Base-by-base conservation (phyloP, 208 protist genomes). In the Leishmania amazonensis region DNA sequence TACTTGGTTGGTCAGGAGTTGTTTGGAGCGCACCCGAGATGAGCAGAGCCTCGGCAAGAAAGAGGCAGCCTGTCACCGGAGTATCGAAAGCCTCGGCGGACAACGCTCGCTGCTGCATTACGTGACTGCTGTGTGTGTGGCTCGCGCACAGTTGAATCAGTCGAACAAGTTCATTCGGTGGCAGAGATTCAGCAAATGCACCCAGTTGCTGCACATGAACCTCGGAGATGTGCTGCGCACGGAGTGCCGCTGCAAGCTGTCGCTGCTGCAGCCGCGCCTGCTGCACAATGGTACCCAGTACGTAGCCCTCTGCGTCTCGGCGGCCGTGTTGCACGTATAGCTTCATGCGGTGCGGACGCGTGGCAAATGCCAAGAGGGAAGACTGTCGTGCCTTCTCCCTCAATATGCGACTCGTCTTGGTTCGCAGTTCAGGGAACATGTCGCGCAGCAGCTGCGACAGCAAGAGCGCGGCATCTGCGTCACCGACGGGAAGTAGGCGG, bases 341-440 rank as follows among this genome's bases (percentile, higher is more conserved):
- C 72, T 94, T 91, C 28, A 74, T 47, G 8, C 91, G 86, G 64
- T 97, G 94, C 15, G 81, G 67, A 28, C 89, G 87, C 15, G 94
- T 96, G 9, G 91, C 88, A 64, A 95, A 97, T 54, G 88, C 88
- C 62, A 95, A 84, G 75, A 97, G 88, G 21, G 87, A 90, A 60
- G 81, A 93, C 67, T 90, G 82, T 72, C 88, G 84, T n/a, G 92
- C 85, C 57, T 91, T 91, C 40, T 88, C 83, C 62, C 85, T 45
- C 81, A 97, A 80, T 31, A 81, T 62, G 9, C 78, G 78, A 21
- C 85, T 87, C n/a, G 94, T 97, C 28, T 91, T 87, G 38, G 90
- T 96, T 60, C 88, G 88, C 3, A 97, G 86, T 79, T 94, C 83
- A 35, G 94, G 93, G 67, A 96, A 96, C 40, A 97, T 81, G 75